Percentiles rank a stretch among this genome's conserved stretches.
Evolutionary conservation across 2,329 filamentous ascomycete genomes (phyloP).

Genomic region (Exophiala dermatitidis): DNA sequence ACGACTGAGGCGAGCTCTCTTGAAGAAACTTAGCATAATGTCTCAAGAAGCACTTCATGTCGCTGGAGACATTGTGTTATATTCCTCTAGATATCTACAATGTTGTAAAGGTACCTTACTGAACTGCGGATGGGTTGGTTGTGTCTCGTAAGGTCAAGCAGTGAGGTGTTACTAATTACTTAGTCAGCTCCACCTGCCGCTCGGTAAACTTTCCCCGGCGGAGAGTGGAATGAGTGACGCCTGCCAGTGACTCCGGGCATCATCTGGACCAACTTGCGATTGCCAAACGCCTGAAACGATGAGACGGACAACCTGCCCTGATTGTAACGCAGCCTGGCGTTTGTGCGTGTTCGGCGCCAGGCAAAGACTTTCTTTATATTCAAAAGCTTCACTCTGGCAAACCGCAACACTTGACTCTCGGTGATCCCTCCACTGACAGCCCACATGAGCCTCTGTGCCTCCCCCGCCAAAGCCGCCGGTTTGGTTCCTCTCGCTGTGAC

Average conservation of each 20-base stretch:
- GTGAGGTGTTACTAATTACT: neutral
- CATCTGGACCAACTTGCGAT: constrained; percentile 8
- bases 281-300: constrained; percentile 12
- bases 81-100: too few relatives aligned
- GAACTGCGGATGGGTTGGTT: too few relatives aligned
- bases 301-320: constrained; percentile 5
- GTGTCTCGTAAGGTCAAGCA: too few relatives aligned
- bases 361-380: too few relatives aligned
- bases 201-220: constrained; percentile 15
- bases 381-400: neutral
- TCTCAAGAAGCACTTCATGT: too few relatives aligned
- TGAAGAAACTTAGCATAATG: too few relatives aligned
- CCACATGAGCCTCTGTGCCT: neutral
- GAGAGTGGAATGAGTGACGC: constrained; percentile 18
- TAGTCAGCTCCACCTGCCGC: neutral
- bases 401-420: constrained; percentile 2
- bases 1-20: too few relatives aligned
- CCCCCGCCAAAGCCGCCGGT: constrained; percentile 2
- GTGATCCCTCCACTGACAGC: neutral
- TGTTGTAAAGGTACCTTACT: too few relatives aligned
- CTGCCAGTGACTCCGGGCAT: constrained; percentile 5
- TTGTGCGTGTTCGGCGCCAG: neutral
- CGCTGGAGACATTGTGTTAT: too few relatives aligned
- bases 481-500: neutral
- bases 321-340: constrained; percentile 8